Conservation (phyloP, 371 early-diverging fungal species). For the Chytridium lagenaria region DNA sequence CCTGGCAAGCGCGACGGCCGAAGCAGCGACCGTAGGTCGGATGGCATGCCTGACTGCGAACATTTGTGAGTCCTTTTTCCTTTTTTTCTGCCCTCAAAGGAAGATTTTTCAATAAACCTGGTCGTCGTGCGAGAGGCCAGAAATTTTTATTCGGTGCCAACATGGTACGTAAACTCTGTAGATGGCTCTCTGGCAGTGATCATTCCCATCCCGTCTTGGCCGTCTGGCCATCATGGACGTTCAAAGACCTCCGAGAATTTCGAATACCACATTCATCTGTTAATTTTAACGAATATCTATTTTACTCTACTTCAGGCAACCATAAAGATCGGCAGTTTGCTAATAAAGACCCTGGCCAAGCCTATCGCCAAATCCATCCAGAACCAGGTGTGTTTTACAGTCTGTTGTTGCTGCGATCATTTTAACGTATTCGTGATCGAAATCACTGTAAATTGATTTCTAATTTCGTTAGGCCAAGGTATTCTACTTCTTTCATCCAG, state of each 20-base stretch:
- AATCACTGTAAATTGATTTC: not conserved
- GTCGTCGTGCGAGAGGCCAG: not conserved
- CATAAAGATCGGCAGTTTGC: constrained; percentile 62
- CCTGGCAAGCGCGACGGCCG: not conserved
- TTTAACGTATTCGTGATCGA: no score
- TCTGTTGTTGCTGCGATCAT: not conserved
- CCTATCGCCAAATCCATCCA: constrained; percentile 84
- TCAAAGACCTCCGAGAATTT: no score
- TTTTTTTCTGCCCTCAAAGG: not conserved
- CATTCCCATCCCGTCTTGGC: no score
- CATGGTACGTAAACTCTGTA: no score
- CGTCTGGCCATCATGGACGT: no score
- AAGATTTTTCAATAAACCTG: not conserved
- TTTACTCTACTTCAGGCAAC: no score
- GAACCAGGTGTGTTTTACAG: constrained; percentile 51
- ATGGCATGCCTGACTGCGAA: constrained; percentile 11
- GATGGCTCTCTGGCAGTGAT: no score
- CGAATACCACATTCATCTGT: no score
- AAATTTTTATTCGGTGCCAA: no score
- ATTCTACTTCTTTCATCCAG: not conserved
- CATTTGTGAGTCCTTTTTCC: constrained; percentile 7
- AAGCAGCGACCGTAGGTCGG: constrained; percentile 10
- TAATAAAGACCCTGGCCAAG: constrained; percentile 80
- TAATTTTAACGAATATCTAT: no score
- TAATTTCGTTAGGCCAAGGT: constrained; percentile 6